Evolutionary conservation across 2,329 filamentous ascomycete genomes (phyloP), one percentile per base, ranked within the genome.

Genomic region (Clonostachys solani): DNA sequence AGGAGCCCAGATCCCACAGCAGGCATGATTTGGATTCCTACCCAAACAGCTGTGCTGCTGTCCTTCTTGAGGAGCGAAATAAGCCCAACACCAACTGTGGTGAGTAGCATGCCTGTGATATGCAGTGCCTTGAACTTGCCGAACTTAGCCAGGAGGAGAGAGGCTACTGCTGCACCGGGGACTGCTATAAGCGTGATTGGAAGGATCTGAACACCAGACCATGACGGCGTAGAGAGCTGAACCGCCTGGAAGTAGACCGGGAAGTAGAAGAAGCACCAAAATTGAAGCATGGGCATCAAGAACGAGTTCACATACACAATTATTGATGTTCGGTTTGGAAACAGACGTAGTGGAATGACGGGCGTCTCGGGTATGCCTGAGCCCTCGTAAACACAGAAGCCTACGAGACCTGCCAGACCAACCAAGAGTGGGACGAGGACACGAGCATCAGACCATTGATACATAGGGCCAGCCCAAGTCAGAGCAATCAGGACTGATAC

Each of bases 161-260:
- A 62, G 0, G 55, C 60, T 12, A 64, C 15, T 2, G 58, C 52
- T 2, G 59, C 51, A 12, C 58, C 52, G 0, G 64, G 60, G 18
- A 68, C 54, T 2, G 55, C 58, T 12, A 64, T 57, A 1, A 65
- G 47, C 0, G 60, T 56, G 1, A 57, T 52, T 36, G 62, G 55
- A 36, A 72, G 59, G 29, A 69, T 47, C n/a, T 60, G 53, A 1
- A 69, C 56, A 2, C 65, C 69, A 0, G 67, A 58, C 0, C 60
- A 51, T 0, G 57, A 50, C 0, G 74, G 64, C 0, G 60, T 56
- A 6, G 62, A 59, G 1, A 56, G 44, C 6, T 59, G 56, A 0
- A 76, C 67, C 1, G 60, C 62, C 44, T 77, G 72, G 51, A 76
- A 76, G 53, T 75, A 77, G 2, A 77, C 49, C 0, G 73, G 71